A percentile compares a stretch with the other conserved stretches of the same genome.
phyloP scores from a whole-genome alignment of 306 rosid species.

The Cucurbita argyrosperma region DNA sequence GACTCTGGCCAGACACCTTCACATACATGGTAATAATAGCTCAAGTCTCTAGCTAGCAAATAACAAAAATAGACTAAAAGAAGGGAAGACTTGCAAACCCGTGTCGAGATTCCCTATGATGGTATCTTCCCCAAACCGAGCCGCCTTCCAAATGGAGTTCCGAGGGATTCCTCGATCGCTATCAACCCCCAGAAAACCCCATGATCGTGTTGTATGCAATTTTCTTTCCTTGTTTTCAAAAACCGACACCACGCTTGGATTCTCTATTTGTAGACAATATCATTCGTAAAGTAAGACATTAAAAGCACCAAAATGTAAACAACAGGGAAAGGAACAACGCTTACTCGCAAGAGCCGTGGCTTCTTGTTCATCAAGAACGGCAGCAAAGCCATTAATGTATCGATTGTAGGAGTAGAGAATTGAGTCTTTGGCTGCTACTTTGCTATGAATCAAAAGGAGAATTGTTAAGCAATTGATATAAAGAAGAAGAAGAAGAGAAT shows the following conservation, averaged over 20 bases:
- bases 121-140: slow-evolving; percentile 46
- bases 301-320: too few relatives aligned
- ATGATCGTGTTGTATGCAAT: slow-evolving; percentile 42
- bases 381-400: slow-evolving; percentile 48
- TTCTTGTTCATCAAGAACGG: slow-evolving; percentile 28
- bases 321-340: too few relatives aligned
- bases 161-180: slow-evolving; percentile 9
- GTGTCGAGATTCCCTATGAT: slow-evolving; percentile 55
- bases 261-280: not conserved
- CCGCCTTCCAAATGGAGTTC: slow-evolving; percentile 26
- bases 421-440: slow-evolving; percentile 29
- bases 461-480: not conserved
- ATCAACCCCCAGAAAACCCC: slow-evolving; percentile 47
- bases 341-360: slow-evolving; percentile 29
- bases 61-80: too few relatives aligned
- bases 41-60: too few relatives aligned
- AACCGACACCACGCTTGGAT: slow-evolving; percentile 31
- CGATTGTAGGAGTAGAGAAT: slow-evolving; percentile 33
- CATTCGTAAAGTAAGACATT: too few relatives aligned
- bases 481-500: not conserved
- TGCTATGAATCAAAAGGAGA: slow-evolving; percentile 10
- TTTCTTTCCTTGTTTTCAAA: slow-evolving; percentile 19
- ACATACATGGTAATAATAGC: too few relatives aligned
- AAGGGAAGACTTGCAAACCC: slow-evolving; percentile 13
- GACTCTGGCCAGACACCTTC: slow-evolving; percentile 75